A percentile compares a stretch with the other conserved stretches of the same genome.
phyloP scores from a whole-genome alignment of 306 rosid species.

The Glycyrrhiza uralensis region DNA sequence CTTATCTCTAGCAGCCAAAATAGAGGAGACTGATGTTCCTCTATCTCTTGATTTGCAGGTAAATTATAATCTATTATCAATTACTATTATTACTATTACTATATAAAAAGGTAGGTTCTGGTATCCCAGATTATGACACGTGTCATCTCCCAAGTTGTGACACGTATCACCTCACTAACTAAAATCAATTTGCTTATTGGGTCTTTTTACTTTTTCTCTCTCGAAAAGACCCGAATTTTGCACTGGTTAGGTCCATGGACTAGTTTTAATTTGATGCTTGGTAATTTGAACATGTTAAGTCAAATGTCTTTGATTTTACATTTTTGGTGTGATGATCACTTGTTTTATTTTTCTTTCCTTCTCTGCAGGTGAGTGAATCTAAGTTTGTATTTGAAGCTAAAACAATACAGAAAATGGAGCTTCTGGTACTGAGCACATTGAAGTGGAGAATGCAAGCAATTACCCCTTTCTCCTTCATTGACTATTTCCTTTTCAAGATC shows the following conservation, averaged over 20 bases:
- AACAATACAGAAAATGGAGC: slow-evolving; percentile 86
- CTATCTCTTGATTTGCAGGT: slow-evolving; percentile 81
- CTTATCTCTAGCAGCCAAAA: slow-evolving; percentile 81
- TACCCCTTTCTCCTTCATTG: slow-evolving; percentile 89
- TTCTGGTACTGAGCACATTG: slow-evolving; percentile 74
- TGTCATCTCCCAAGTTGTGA: too few species aligned
- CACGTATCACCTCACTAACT: too few species aligned
- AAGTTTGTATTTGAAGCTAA: slow-evolving; percentile 76
- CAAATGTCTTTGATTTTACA: background rate
- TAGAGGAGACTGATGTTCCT: slow-evolving; percentile 79
- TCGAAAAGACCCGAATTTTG: too few species aligned
- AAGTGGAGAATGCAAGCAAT: slow-evolving; percentile 90
- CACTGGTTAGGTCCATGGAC: too few species aligned
- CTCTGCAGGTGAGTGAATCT: slow-evolving; percentile 53
- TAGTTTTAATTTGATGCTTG: background rate
- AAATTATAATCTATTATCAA: too few species aligned
- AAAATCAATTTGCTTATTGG: too few species aligned
- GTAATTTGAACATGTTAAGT: background rate
- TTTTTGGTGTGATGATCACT: background rate
- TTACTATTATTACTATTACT: too few species aligned
- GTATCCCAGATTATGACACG: too few species aligned
- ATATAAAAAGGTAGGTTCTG: too few species aligned
- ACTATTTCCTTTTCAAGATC: slow-evolving; percentile 64
- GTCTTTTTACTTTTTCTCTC: too few species aligned
- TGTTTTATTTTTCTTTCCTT: background rate